Conservation (phyloP, 495 filamentous ascomycete species). For the Talaromyces adpressus region DNA sequence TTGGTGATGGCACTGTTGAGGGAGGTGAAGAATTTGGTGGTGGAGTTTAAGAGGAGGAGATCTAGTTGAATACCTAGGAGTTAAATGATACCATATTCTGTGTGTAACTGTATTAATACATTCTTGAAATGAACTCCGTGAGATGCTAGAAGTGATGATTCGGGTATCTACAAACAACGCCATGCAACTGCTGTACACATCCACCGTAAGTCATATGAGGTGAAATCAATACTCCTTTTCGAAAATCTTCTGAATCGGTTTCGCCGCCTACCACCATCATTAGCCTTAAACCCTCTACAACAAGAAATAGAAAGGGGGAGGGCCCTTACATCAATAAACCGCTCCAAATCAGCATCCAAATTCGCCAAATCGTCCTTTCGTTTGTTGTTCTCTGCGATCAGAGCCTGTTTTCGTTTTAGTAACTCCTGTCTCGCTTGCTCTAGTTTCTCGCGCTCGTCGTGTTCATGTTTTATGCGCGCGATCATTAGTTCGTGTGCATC, state of each 20-base stretch:
- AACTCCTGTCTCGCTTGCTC: constrained; percentile 83
- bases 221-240: constrained; percentile 55
- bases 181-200: neutral
- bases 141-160: neutral
- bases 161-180: constrained; percentile 6
- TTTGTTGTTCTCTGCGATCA: constrained; percentile 93
- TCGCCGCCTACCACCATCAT: constrained; percentile 55
- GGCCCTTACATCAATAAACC: constrained; percentile 64
- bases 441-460: constrained; percentile 73
- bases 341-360: constrained; percentile 81
- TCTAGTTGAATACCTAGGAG: neutral
- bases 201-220: neutral
- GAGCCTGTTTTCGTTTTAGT: constrained; percentile 79
- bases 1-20: constrained; percentile 76
- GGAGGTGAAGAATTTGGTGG: constrained; percentile 54
- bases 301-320: neutral
- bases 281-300: neutral
- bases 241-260: constrained; percentile 77
- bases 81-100: neutral
- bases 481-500: constrained; percentile 79
- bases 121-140: neutral
- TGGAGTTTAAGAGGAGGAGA: constrained; percentile 29
- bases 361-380: constrained; percentile 86
- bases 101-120: neutral
- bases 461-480: constrained; percentile 87